Evolutionary conservation across 202 grass and related monocot species (phyloP).

Genomic region (Panicum hallii): DNA sequence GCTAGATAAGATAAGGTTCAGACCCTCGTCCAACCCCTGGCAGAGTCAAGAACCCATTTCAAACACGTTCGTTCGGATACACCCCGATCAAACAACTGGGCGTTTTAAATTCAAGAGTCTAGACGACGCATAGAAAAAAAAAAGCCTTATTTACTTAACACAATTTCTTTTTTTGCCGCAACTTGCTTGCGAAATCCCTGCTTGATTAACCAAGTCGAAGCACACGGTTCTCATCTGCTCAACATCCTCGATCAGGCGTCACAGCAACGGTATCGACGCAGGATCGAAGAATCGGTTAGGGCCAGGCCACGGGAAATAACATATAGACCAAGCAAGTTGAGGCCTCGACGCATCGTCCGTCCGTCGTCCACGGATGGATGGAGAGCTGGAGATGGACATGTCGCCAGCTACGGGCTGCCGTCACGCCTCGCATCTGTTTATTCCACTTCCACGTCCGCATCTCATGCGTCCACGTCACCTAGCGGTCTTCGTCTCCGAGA

Average conservation of each 20-base stretch:
- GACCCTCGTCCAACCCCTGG: too few species aligned
- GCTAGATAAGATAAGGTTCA: neutral
- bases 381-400: neutral
- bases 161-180: neutral
- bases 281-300: neutral
- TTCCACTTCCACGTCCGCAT: neutral
- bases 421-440: slow-evolving; percentile 24
- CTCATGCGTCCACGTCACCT: slow-evolving; percentile 7
- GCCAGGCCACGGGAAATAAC: neutral
- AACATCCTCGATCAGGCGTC: neutral
- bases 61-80: neutral
- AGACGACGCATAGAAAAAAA: neutral
- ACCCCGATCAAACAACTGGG: neutral
- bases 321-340: neutral
- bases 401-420: neutral
- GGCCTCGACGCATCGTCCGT: slow-evolving; percentile 10
- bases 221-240: neutral
- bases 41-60: neutral
- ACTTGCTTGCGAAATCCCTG: neutral
- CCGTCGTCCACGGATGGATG: neutral
- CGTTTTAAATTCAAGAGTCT: too few species aligned
- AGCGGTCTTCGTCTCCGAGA: neutral
- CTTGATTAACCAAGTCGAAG: neutral
- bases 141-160: neutral
- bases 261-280: slow-evolving; percentile 5